Percentiles rank a stretch among this genome's conserved stretches.
Conservation (phyloP, 441 rosid species). For the Cnidoscolus chayamansa region DNA sequence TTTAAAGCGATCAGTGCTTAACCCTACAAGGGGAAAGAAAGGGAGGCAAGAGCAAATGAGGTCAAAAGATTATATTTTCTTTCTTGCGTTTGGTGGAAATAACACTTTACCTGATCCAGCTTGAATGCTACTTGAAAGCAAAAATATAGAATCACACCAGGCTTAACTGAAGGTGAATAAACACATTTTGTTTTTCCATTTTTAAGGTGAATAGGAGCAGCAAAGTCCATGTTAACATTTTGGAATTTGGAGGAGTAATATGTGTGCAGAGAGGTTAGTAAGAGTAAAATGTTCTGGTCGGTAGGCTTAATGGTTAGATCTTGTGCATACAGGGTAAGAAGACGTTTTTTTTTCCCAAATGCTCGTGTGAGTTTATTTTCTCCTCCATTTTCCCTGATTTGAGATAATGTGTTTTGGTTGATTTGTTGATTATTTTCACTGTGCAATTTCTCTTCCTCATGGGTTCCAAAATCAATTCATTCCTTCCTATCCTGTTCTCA, state of each 20-base stretch:
- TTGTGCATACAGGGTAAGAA: not conserved
- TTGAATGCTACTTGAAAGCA: not conserved
- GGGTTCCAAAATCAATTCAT: not conserved
- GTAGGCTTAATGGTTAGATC: not conserved
- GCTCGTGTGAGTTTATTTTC: not conserved
- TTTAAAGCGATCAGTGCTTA: too few relatives aligned
- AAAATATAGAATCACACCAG: not conserved
- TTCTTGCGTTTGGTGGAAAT: not conserved
- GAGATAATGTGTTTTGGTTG: not conserved
- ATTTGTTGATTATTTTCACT: not conserved
- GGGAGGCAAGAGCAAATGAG: not conserved
- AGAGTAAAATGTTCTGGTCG: not conserved
- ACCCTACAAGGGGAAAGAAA: not conserved
- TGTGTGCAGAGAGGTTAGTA: not conserved
- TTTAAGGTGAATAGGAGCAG: not conserved
- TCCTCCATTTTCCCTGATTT: not conserved
- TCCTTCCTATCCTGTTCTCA: not conserved
- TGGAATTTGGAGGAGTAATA: not conserved
- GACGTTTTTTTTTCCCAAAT: not conserved
- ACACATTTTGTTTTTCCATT: not conserved
- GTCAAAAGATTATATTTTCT: not conserved
- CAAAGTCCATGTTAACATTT: not conserved
- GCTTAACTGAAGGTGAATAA: not conserved
- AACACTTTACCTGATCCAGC: not conserved
- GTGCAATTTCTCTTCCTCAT: not conserved